These are phyloP conservation scores for Saccharum officinarum DNA, from an alignment of 176 grass and related monocot genomes.

Conservation along the genomic window DNA sequence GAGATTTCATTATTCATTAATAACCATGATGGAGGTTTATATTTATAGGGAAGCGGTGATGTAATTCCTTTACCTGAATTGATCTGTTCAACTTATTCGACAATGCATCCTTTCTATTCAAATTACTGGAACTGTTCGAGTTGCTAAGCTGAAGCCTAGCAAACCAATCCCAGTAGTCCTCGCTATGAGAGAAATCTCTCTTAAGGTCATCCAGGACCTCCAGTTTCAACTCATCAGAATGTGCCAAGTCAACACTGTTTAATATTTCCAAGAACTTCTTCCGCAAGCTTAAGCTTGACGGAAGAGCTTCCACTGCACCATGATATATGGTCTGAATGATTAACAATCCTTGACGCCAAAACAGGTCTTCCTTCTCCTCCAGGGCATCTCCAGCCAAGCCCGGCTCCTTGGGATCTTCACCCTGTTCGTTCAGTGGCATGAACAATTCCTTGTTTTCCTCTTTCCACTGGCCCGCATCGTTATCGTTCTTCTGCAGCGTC, in stretches of 20 bases:
- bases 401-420: constrained; percentile 30
- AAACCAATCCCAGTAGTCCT: constrained; percentile 87
- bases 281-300: constrained; percentile 67
- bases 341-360: constrained; percentile 86
- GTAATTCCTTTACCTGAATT: constrained; percentile 61
- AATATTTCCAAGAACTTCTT: constrained; percentile 84
- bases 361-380: constrained; percentile 62
- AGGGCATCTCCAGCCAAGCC: constrained; percentile 20
- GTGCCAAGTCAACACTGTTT: constrained; percentile 60
- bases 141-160: constrained; percentile 63
- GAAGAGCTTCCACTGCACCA: constrained; percentile 68
- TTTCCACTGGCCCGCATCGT: constrained; percentile 61
- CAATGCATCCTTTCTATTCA: constrained; percentile 38
- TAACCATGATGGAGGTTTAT: neutral
- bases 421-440: constrained; percentile 68
- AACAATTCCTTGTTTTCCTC: constrained; percentile 87
- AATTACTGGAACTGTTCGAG: constrained; percentile 33
- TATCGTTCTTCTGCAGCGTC: constrained; percentile 41
- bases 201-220: constrained; percentile 80
- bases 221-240: constrained; percentile 74
- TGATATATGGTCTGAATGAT: constrained; percentile 87
- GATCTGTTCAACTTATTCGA: constrained; percentile 57
- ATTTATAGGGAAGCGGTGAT: neutral
- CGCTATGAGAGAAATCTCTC: constrained; percentile 72
- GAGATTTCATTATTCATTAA: neutral